phyloP scores from a whole-genome alignment of 805 yeast genomes.

The Yamadazyma endophytica region DNA sequence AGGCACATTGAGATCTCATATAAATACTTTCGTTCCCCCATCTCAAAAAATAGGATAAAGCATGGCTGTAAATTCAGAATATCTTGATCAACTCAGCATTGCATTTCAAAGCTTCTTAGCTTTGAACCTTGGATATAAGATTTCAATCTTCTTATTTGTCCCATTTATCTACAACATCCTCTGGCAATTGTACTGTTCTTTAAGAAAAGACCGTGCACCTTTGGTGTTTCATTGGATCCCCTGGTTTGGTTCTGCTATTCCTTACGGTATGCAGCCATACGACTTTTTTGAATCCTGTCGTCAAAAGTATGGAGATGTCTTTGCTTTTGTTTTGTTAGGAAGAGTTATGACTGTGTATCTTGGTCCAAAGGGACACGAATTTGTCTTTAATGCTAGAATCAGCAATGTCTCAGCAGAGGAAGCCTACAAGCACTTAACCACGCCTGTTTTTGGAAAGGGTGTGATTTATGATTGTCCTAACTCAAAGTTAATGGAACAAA shows the following conservation, averaged over 20 bases:
- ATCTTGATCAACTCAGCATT: too few relatives aligned
- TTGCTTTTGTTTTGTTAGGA: constrained; percentile 85
- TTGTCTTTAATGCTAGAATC: constrained; percentile 84
- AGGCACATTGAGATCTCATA: too few relatives aligned
- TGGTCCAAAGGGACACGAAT: constrained; percentile 98
- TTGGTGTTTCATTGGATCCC: constrained; percentile 90
- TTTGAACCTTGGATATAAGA: constrained; percentile 23
- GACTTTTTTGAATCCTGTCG: constrained; percentile 80
- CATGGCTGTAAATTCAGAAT: too few relatives aligned
- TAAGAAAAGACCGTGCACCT: constrained; percentile 81
- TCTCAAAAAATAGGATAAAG: too few relatives aligned
- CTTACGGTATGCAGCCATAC: constrained; percentile 91
- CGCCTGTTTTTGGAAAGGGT: constrained; percentile 98
- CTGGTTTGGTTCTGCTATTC: constrained; percentile 89
- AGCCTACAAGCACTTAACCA: constrained; percentile 93
- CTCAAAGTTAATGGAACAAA: constrained; percentile 92
- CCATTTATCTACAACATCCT: constrained; percentile 64
- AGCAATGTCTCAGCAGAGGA: constrained; percentile 94
- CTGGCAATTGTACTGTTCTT: constrained; percentile 67
- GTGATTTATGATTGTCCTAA: constrained; percentile 97
- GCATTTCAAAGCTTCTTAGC: constrained; percentile 21
- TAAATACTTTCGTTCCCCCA: too few relatives aligned
- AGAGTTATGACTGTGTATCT: constrained; percentile 91
- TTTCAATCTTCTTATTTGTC: constrained; percentile 30
- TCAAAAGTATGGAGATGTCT: constrained; percentile 85